Evolutionary conservation across 495 filamentous ascomycete genomes (phyloP), one percentile per base, ranked within the genome.

Genomic region (Penicillium mononematosum): DNA sequence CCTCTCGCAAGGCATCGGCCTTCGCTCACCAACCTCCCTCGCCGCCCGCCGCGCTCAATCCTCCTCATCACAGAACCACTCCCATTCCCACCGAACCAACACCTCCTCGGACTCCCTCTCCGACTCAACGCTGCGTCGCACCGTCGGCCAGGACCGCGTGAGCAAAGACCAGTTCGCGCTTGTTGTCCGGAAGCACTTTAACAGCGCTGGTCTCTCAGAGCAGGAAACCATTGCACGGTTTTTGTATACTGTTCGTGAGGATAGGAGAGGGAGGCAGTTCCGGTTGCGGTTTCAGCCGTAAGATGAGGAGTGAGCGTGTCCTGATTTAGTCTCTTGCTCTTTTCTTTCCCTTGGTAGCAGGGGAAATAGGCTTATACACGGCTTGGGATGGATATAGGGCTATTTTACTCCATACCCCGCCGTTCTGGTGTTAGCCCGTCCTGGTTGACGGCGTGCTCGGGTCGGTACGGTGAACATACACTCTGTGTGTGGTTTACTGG

Each of bases 221-320:
- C 91, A 86, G 60, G 92, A 96, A 64, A 87, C 91, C 32, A 88
- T 96, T 53, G 90, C 92, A 19, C 85, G 91, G 60, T 88, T 96
- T 66, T 65, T 94, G 47, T 95, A 97, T 74, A 92, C 89, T 59
- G 87, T 92, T 20, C 75, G 77, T n/a, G 76, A 79, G 58, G 77
- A 78, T 49, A 64, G 75, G 32, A 60, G 73, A 38, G 76, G 76
- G 27, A 62, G 73, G 24, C 71, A 76, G 48, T 79, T 79, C 29
- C 67, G 77, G 19, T 45, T 79, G 61, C 59, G 75, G 52, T 79
- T 79, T 58, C 75, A 77, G 62, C 75, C 75, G 20, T 79, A 66
- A 57, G 57, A 22, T 12, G 34, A 52, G 36, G 44, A 11, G 51
- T 24, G 10, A 25, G 27, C 2, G 22, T 38, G 47, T 52, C 50